Evolutionary conservation across 2,329 filamentous ascomycete species (phyloP).

Genomic region (Penicillium sp.): DNA sequence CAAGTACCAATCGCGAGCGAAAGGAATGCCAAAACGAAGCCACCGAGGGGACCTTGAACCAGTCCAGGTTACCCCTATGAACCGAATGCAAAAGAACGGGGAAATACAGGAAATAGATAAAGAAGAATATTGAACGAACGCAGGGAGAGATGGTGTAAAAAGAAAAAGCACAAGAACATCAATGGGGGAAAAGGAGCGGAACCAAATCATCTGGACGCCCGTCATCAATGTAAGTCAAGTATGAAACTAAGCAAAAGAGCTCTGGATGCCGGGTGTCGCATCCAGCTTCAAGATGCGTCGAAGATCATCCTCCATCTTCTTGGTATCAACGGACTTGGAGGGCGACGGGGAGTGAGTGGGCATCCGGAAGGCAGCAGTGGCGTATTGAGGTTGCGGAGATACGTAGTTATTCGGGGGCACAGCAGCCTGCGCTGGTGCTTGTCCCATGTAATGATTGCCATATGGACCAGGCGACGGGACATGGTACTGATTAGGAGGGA

Average conservation of each 20-base stretch:
- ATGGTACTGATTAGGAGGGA: slow-evolving; percentile 16
- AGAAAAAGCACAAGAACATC: not conserved
- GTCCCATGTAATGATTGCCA: slow-evolving; percentile 21
- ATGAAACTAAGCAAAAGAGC: slow-evolving; percentile 22
- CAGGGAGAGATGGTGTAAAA: not conserved
- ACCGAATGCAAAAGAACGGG: slow-evolving; percentile 16
- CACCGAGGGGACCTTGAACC: slow-evolving; percentile 19
- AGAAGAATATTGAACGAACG: slow-evolving; percentile 2
- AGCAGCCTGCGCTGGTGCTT: slow-evolving; percentile 4
- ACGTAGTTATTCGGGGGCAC: slow-evolving; percentile 15
- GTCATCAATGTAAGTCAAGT: not conserved
- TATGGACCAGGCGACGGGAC: slow-evolving; percentile 21
- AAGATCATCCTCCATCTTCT: slow-evolving; percentile 51
- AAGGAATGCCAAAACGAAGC: slow-evolving; percentile 14
- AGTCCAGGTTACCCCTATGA: slow-evolving; percentile 21
- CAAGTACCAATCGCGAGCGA: slow-evolving; percentile 14
- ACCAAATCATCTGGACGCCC: not conserved
- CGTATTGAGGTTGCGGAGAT: slow-evolving; percentile 25
- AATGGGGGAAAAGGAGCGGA: slow-evolving; percentile 1
- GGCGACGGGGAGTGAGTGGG: slow-evolving; percentile 25
- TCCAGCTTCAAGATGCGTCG: slow-evolving; percentile 49
- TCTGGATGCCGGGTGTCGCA: slow-evolving; percentile 33
- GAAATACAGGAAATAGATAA: slow-evolving; percentile 6
- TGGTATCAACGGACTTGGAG: slow-evolving; percentile 37
- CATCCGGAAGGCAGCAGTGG: slow-evolving; percentile 22